Percentiles rank a stretch among this genome's conserved stretches.
phyloP scores from a whole-genome alignment of 2,329 filamentous ascomycete genomes.

The Alternaria dauci region DNA sequence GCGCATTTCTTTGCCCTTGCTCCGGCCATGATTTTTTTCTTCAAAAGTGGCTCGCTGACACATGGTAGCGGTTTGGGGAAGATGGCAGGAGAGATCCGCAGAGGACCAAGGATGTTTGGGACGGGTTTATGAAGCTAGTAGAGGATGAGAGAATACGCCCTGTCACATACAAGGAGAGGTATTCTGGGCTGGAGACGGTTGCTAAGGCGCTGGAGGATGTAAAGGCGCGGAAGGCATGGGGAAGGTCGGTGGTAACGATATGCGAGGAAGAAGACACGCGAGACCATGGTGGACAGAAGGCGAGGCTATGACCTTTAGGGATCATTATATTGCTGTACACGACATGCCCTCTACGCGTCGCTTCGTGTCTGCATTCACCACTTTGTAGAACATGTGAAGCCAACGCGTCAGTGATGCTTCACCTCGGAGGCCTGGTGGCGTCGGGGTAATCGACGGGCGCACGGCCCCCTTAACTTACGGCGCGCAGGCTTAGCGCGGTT shows the following conservation, averaged over 20 bases:
- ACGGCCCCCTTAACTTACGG: conserved; percentile 17
- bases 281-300: background rate
- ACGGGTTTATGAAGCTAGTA: conserved; percentile 60
- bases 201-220: conserved; percentile 62
- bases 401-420: background rate
- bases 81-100: conserved; percentile 60
- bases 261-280: conserved; percentile 32
- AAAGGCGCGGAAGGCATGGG: conserved; percentile 60
- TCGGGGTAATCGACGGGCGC: conserved; percentile 9
- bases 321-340: background rate
- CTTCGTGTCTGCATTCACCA: background rate
- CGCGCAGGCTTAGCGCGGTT: conserved; percentile 29
- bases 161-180: conserved; percentile 59
- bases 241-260: conserved; percentile 64
- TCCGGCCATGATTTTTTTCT: background rate
- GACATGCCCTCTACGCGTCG: background rate
- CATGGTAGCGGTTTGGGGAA: conserved; percentile 63
- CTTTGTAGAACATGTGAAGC: background rate
- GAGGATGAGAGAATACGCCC: conserved; percentile 60
- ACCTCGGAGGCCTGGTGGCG: background rate
- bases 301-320: background rate
- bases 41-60: conserved; percentile 1
- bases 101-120: conserved; percentile 60
- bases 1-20: background rate
- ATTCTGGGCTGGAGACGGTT: conserved; percentile 61